These are phyloP conservation scores for Solanum hybrid DNA, from an alignment of 305 asterid species.

Conservation along the genomic window DNA sequence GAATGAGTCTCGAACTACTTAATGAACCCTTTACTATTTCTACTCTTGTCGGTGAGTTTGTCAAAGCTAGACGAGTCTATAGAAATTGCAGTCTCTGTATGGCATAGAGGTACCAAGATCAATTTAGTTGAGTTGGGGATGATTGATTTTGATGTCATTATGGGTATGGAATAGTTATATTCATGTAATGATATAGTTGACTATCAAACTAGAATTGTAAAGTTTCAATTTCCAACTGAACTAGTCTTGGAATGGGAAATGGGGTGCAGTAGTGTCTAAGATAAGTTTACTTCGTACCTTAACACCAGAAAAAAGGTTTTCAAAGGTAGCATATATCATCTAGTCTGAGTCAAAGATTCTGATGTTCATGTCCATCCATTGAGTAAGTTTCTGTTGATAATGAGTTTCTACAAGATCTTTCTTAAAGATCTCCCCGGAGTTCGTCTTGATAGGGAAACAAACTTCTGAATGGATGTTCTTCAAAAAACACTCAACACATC, in stretches of 20 bases:
- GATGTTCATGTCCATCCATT: background rate
- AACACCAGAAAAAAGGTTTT: too few relatives aligned
- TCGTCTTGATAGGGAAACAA: background rate
- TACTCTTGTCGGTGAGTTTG: background rate
- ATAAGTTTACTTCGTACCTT: background rate
- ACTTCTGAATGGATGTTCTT: background rate
- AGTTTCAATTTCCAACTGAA: background rate
- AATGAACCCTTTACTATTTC: background rate
- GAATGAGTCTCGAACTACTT: background rate
- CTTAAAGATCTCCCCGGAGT: background rate
- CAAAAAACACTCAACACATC: background rate
- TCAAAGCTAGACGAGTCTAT: background rate
- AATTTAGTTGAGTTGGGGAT: background rate
- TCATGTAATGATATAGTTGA: background rate
- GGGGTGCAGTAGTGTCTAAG: background rate
- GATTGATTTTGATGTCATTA: background rate
- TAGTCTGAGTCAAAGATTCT: background rate
- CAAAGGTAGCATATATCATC: background rate
- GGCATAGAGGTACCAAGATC: background rate
- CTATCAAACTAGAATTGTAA: background rate
- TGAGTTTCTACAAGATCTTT: background rate
- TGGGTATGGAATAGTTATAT: background rate
- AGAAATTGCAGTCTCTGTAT: too few relatives aligned
- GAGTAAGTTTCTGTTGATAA: background rate
- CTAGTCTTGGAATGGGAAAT: background rate